A percentile compares a stretch with the other conserved stretches of the same genome.
Conservation (phyloP, 2,329 filamentous ascomycete genomes). For the Pleomassaria siparia region DNA sequence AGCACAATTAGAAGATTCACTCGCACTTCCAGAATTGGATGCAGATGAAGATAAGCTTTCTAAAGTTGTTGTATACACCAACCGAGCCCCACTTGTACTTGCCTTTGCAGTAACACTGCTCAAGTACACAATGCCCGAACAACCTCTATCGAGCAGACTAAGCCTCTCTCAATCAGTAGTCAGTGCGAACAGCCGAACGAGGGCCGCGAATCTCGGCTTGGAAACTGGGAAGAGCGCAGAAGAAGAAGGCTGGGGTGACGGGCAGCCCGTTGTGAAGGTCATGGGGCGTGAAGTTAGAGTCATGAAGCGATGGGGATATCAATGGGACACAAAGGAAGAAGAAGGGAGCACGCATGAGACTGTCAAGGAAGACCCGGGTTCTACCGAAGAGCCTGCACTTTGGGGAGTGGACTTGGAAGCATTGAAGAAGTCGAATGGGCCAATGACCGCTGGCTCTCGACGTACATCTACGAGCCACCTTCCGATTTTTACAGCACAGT, state of each 20-base stretch:
- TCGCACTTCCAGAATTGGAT: slow-evolving; percentile 59
- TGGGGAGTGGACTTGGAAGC: slow-evolving; percentile 63
- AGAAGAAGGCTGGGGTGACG: slow-evolving; percentile 71
- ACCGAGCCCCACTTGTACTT: slow-evolving; percentile 78
- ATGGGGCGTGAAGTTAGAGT: slow-evolving; percentile 75
- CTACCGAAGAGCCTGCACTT: slow-evolving; percentile 49
- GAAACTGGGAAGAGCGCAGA: slow-evolving; percentile 66
- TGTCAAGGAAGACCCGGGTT: slow-evolving; percentile 11
- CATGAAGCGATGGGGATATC: slow-evolving; percentile 76
- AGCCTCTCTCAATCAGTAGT: slow-evolving; percentile 84
- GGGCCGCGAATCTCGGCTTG: slow-evolving; percentile 74
- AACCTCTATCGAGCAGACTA: slow-evolving; percentile 79
- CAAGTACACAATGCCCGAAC: slow-evolving; percentile 80
- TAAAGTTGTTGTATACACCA: slow-evolving; percentile 65
- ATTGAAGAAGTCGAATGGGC: slow-evolving; percentile 50
- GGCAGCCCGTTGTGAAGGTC: slow-evolving; percentile 72
- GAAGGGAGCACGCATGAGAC: slow-evolving; percentile 19
- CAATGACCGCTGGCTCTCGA: slow-evolving; percentile 17
- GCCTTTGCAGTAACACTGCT: slow-evolving; percentile 76
- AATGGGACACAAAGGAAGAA: slow-evolving; percentile 47
- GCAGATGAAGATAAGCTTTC: slow-evolving; percentile 62
- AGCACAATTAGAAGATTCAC: slow-evolving; percentile 63
- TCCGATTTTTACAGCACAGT: slow-evolving; percentile 73
- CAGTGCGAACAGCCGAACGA: slow-evolving; percentile 75
- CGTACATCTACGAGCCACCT: slow-evolving; percentile 50